Base-by-base conservation (phyloP, 2,329 filamentous ascomycete genomes). In the Huntiella abstrusa region DNA sequence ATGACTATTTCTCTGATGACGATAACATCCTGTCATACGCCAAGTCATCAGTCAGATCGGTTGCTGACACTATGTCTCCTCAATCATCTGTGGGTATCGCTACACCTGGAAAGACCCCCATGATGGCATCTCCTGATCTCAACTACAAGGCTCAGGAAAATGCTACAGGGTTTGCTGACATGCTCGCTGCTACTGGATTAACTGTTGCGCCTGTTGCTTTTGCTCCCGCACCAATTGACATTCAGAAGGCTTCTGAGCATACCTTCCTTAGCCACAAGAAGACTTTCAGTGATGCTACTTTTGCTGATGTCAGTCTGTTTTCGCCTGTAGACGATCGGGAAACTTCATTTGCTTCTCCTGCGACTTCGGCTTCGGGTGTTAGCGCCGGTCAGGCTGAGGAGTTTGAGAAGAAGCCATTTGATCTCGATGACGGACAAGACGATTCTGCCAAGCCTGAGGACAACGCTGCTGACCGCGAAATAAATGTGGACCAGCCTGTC, bases 281-380 rank as follows among this genome's bases (percentile, higher is more conserved):
- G 44, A 44, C 44, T 8, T 44, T 40, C 36, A 46, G 44, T 17
- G 48, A 49, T 5, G 28, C 37, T 13, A 49, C 48, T 0, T 44
- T 46, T 39, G 36, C 34, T 4, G 34, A 39, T 15, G 48, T 38
- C 15, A 15, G 19, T 33, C 17, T 49, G 34, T 49, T 49, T 28
- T 49, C 48, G n/a, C 48, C 48, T 11, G 44, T 37, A 1, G 41
- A 44, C 16, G 44, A 35, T n/a, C 44, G 36, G 11, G 48, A 49
- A 11, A 47, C 35, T n/a, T 49, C 48, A 4, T 49, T 49, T 47
- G 48, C 48, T 4, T 49, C 48, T 8, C 48, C 48, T 3, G 48
- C 48, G n/a, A 49, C 48, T 12, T 43, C 48, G 1, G 48, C 48
- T n/a, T 49, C 48, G 16, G 33, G 45, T 17, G 32, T 17, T 12